These are phyloP conservation scores for Anaeromyces robustus DNA, from an alignment of 192 early-diverging fungal species.

Conservation along the genomic window DNA sequence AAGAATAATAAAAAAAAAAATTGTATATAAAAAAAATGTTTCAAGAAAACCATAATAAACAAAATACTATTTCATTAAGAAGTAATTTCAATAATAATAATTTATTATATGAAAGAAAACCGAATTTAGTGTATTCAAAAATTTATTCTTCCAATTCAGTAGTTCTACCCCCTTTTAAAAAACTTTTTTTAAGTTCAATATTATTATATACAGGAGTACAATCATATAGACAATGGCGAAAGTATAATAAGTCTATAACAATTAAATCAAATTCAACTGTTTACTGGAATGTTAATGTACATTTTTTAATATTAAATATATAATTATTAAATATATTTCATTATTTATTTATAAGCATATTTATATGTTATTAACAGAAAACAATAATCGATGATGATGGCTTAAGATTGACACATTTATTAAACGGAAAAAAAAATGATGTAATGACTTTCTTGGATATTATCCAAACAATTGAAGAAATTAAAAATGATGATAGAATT, in stretches of 20 bases:
- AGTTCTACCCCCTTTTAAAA: not conserved
- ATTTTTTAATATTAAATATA: too few species aligned
- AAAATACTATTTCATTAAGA: not conserved
- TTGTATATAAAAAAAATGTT: not conserved
- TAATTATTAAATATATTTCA: too few species aligned
- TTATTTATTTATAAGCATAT: too few species aligned
- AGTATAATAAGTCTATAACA: not conserved
- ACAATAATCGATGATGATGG: not conserved
- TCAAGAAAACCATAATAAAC: not conserved
- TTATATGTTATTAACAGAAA: not conserved
- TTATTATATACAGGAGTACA: not conserved
- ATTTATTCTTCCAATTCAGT: not conserved
- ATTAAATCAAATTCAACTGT: not conserved
- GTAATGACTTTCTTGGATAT: not conserved
- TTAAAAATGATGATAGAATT: not conserved
- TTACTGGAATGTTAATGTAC: not conserved
- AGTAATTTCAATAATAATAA: not conserved
- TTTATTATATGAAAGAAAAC: not conserved
- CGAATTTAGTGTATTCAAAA: not conserved
- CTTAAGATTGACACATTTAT: not conserved
- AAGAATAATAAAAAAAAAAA: not conserved
- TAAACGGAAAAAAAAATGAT: not conserved
- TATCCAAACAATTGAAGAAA: not conserved
- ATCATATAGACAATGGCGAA: not conserved
- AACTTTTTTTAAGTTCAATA: not conserved